phyloP scores from a whole-genome alignment of 306 rosid species.

The Leucaena leucocephala region DNA sequence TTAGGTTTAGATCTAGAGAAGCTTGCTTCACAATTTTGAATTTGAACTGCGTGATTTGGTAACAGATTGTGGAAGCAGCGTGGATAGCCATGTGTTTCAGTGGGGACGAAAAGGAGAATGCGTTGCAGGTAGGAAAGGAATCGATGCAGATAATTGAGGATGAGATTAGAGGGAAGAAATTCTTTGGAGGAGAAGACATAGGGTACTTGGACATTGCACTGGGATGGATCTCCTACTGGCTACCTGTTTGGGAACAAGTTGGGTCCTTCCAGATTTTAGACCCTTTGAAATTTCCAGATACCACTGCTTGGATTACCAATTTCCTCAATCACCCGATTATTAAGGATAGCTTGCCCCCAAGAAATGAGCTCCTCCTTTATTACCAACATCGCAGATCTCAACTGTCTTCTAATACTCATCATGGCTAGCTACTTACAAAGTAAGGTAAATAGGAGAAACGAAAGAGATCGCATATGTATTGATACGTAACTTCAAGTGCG shows the following conservation, averaged over 20 bases:
- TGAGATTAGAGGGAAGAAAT: slow-evolving; percentile 34
- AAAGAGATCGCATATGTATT: too few species aligned
- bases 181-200: slow-evolving; percentile 51
- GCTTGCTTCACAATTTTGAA: too few species aligned
- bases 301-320: slow-evolving; percentile 42
- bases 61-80: slow-evolving; percentile 21
- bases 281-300: slow-evolving; percentile 43
- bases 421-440: slow-evolving; percentile 9
- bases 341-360: slow-evolving; percentile 49
- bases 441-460: neutral
- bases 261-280: slow-evolving; percentile 38
- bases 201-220: slow-evolving; percentile 50
- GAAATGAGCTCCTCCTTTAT: slow-evolving; percentile 46
- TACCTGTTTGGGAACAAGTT: slow-evolving; percentile 11
- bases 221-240: slow-evolving; percentile 54
- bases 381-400: slow-evolving; percentile 29
- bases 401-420: neutral
- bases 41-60: neutral
- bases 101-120: slow-evolving; percentile 44
- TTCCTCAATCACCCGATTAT: slow-evolving; percentile 45
- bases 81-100: slow-evolving; percentile 28
- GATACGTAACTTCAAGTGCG: neutral
- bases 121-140: slow-evolving; percentile 41
- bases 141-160: slow-evolving; percentile 49
- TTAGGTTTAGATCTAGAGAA: neutral